These are phyloP conservation scores for Mrakia blollopis DNA, from an alignment of 768 basidiomycete species.

Conservation along the genomic window DNA sequence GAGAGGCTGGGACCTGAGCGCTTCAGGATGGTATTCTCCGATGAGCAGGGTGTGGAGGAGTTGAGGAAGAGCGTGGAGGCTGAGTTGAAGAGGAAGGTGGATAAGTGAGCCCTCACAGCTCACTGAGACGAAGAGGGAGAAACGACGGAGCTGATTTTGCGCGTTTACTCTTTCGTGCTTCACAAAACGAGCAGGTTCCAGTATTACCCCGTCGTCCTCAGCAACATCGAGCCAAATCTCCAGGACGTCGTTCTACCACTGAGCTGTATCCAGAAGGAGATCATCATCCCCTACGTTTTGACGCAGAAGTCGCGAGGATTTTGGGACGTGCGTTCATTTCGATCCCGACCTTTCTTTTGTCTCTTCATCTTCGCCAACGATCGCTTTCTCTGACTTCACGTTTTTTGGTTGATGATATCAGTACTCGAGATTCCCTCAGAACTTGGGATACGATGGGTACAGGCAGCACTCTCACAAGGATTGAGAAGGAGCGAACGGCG, in stretches of 20 bases:
- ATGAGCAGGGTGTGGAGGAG: not conserved
- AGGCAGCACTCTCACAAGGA: conserved; percentile 4
- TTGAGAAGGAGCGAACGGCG: not conserved
- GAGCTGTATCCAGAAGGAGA: not conserved
- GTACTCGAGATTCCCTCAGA: conserved; percentile 3
- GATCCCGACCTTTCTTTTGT: not conserved
- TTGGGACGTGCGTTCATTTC: not conserved
- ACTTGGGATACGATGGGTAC: not conserved
- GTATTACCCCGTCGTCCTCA: not conserved
- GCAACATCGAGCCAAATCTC: not conserved
- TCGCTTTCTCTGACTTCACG: not conserved
- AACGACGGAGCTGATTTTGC: not conserved
- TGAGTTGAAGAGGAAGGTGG: not conserved
- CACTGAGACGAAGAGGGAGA: not conserved
- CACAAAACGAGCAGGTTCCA: not conserved
- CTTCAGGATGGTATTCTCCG: not conserved
- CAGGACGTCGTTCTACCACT: not conserved
- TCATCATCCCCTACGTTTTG: not conserved
- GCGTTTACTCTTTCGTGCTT: not conserved
- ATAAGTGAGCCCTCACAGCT: not conserved
- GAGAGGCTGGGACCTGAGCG: not conserved
- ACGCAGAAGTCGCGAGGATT: not conserved
- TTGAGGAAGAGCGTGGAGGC: not conserved
- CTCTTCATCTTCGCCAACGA: not conserved
- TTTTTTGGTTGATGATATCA: not conserved